phyloP scores from a whole-genome alignment of 768 basidiomycete species.

The Termitomyces heimii region DNA sequence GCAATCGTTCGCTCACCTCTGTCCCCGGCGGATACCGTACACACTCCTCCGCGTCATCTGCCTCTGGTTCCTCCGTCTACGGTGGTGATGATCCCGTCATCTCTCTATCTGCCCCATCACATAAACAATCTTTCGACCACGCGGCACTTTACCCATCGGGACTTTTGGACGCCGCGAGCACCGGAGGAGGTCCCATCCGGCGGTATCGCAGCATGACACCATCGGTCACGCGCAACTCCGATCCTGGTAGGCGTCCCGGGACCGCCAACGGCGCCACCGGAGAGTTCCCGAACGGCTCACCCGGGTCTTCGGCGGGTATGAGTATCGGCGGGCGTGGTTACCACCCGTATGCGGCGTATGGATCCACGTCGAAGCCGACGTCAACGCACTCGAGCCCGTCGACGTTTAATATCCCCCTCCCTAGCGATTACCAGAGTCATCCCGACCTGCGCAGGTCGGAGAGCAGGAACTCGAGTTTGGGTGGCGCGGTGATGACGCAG shows the following conservation, averaged over 20 bases:
- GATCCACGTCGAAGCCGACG: slow-evolving; percentile 25
- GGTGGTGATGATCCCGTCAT: slow-evolving; percentile 34
- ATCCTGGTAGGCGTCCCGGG: slow-evolving; percentile 42
- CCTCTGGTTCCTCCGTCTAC: slow-evolving; percentile 23
- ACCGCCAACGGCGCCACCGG: slow-evolving; percentile 31
- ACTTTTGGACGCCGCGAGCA: slow-evolving; percentile 24
- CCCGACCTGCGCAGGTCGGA: slow-evolving; percentile 24
- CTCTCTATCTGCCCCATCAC: slow-evolving; percentile 63
- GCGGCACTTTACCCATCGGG: slow-evolving; percentile 41
- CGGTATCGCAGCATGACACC: slow-evolving; percentile 79
- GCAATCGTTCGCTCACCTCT: slow-evolving; percentile 15
- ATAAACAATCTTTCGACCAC: slow-evolving; percentile 64
- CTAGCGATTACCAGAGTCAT: slow-evolving; percentile 22
- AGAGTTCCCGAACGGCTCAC: slow-evolving; percentile 29
- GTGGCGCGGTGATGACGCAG: slow-evolving; percentile 34
- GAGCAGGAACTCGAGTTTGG: slow-evolving; percentile 34
- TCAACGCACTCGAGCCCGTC: slow-evolving; percentile 43
- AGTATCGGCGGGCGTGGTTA: slow-evolving; percentile 39
- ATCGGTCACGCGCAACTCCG: slow-evolving; percentile 46
- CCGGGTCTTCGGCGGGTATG: slow-evolving; percentile 22
- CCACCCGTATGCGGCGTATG: slow-evolving; percentile 49
- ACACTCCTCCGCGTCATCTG: slow-evolving; percentile 18
- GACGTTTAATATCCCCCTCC: slow-evolving; percentile 32
- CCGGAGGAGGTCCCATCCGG: slow-evolving; percentile 54
- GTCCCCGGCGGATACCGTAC: neutral